Evolutionary conservation across 768 basidiomycete genomes (phyloP).

Genomic region (Lactifluus volemus): DNA sequence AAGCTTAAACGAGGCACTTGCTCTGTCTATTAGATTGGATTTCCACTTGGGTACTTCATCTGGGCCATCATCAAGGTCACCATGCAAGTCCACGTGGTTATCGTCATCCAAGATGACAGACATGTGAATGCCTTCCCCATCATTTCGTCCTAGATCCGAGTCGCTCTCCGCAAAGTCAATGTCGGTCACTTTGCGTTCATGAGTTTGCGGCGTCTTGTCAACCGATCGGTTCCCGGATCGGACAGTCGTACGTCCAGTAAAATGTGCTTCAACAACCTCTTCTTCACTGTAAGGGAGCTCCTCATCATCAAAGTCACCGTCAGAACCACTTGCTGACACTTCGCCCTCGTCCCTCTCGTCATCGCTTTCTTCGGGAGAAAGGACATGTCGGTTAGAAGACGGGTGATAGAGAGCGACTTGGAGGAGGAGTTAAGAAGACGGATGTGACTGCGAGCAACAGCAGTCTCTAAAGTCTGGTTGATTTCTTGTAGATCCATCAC

Average conservation of each 20-base stretch:
- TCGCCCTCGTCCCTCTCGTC: conserved; percentile 24
- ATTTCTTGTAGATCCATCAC: conserved; percentile 94
- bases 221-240: conserved; percentile 15
- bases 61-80: conserved; percentile 38
- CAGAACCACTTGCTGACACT: conserved; percentile 20
- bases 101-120: conserved; percentile 41
- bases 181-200: conserved; percentile 32
- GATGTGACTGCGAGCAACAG: conserved; percentile 73
- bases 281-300: conserved; percentile 22
- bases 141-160: conserved; percentile 54
- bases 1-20: conserved; percentile 38
- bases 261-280: conserved; percentile 10
- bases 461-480: conserved; percentile 71
- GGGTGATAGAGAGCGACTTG: conserved; percentile 46
- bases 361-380: conserved; percentile 22
- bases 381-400: conserved; percentile 20
- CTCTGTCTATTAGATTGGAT: conserved; percentile 44
- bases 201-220: conserved; percentile 24
- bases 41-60: conserved; percentile 69
- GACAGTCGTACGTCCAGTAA: conserved; percentile 17
- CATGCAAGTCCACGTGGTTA: conserved; percentile 39
- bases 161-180: conserved; percentile 73
- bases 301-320: conserved; percentile 26
- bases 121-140: conserved; percentile 32
- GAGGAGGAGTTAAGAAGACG: conserved; percentile 78